Base-by-base conservation (phyloP, 1,139 yeast species). In the Geotrichum europaeum region DNA sequence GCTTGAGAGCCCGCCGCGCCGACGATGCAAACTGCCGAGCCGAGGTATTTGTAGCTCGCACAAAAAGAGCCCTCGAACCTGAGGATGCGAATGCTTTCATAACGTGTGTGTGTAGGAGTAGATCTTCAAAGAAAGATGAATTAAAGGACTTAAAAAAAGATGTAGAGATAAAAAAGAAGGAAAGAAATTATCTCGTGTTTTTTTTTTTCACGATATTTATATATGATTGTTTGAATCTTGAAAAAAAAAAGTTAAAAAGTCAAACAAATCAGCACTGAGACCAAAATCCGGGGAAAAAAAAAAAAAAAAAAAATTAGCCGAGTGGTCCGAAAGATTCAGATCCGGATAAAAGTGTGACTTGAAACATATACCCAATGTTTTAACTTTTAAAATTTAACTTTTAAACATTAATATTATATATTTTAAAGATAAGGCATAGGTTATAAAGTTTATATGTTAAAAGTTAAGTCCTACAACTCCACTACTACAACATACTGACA, bases 21-120 rank as follows among this genome's bases (percentile, higher is more conserved):
- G 58, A 25, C 4, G 34, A 22, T 18, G 58, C 43, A 52, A 58
- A 58, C 20, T n/a, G 47, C 18, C 60, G 57, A n/a, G 34, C 36
- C n/a, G 30, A 40, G 49, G 5, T n/a, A 36, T 2, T 7, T 5
- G 24, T 18, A 13, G 54, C 54, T 7, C 36, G 54, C 9, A 22
- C 47, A 15, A 40, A 40, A 40, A 40, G 47, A 7, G 24, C 18
- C 10, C 20, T 40, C 6, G 43, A 13, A 2, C 43, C 43, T 15
- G 47, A n/a, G 47, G 20, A n/a, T 40, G 47, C 10, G 13, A 40
- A 40, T 40, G 47, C n/a, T n/a, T 40, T 40, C 47, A 40, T 40
- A 3, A 40, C 13, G 15, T 36, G 45, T 36, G 13, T 15, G 20
- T 40, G 47, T 40, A 40, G 9, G 5, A 40, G 32, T 24, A 18